Conservation (phyloP, 306 rosid species). For the Castanospermum australe region DNA sequence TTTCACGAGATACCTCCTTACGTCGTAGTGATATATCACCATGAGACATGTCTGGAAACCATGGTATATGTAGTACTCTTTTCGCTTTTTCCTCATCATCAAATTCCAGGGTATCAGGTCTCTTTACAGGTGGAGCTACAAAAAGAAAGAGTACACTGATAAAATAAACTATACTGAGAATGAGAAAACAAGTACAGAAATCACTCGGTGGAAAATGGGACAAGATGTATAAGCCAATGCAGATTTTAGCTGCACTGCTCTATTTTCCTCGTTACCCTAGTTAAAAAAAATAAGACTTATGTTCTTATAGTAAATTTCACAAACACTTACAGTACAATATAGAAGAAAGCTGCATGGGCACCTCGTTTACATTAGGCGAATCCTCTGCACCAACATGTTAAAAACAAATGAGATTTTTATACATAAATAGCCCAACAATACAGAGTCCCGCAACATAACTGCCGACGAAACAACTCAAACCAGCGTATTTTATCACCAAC, state of each 20-base stretch:
- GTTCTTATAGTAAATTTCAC: constrained; percentile 32
- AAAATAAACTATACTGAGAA: not conserved
- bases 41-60: constrained; percentile 18
- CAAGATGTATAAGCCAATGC: not conserved
- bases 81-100: constrained; percentile 15
- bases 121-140: constrained; percentile 30
- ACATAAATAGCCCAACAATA: not conserved
- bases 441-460: not conserved
- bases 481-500: not conserved
- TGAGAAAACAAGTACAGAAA: not conserved
- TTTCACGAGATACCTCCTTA: constrained; percentile 51
- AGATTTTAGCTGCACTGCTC: not conserved
- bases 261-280: not conserved
- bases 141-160: constrained; percentile 16
- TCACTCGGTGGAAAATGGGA: not conserved
- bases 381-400: constrained; percentile 52
- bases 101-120: constrained; percentile 11
- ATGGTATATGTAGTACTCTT: constrained; percentile 35
- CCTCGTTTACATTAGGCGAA: not conserved
- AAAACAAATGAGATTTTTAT: not conserved
- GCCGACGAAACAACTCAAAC: constrained; percentile 13
- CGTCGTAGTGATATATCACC: constrained; percentile 11
- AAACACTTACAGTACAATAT: constrained; percentile 55
- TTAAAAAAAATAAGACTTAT: not conserved
- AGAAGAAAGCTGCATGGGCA: constrained; percentile 22